These are phyloP conservation scores for Boletus pseudo-olivaceus DNA, from an alignment of 768 basidiomycete genomes.

Conservation along the genomic window DNA sequence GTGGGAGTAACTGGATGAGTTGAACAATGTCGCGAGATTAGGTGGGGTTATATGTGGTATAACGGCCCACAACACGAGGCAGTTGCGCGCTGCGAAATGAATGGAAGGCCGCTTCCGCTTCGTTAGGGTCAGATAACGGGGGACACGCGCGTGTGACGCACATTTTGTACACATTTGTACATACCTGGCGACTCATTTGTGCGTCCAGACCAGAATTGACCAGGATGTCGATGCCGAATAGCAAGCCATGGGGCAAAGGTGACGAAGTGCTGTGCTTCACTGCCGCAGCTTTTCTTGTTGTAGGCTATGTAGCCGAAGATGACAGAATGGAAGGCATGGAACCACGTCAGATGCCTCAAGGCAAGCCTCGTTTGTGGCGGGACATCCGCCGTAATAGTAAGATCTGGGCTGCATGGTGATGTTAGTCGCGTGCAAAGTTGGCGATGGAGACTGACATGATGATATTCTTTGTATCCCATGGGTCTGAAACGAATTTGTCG, in stretches of 20 bases:
- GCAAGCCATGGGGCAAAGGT: not conserved
- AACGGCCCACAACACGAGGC: slow-evolving; percentile 25
- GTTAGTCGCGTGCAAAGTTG: slow-evolving; percentile 12
- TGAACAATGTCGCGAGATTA: slow-evolving; percentile 13
- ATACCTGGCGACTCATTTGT: slow-evolving; percentile 3
- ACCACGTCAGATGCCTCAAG: slow-evolving; percentile 27
- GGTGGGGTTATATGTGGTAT: slow-evolving; percentile 25
- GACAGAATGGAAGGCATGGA: slow-evolving; percentile 19
- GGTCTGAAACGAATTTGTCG: not conserved
- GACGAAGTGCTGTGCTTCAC: slow-evolving; percentile 8
- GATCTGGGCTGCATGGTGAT: slow-evolving; percentile 1
- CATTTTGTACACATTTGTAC: slow-evolving; percentile 1
- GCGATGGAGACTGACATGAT: slow-evolving; percentile 7
- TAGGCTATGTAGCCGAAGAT: not conserved
- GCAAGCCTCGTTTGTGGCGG: slow-evolving; percentile 24
- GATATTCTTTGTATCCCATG: not conserved
- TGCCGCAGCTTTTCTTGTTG: not conserved
- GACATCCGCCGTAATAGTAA: slow-evolving; percentile 5
- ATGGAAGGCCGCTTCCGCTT: slow-evolving; percentile 21
- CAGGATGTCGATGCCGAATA: not conserved
- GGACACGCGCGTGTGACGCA: slow-evolving; percentile 10
- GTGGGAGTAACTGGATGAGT: slow-evolving; percentile 6
- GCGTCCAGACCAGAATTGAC: not conserved
- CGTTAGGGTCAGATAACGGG: slow-evolving; percentile 5
- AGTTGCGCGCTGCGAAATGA: slow-evolving; percentile 24